phyloP scores from a whole-genome alignment of 1,139 yeast genomes.

The Sugiyamaella japonica region DNA sequence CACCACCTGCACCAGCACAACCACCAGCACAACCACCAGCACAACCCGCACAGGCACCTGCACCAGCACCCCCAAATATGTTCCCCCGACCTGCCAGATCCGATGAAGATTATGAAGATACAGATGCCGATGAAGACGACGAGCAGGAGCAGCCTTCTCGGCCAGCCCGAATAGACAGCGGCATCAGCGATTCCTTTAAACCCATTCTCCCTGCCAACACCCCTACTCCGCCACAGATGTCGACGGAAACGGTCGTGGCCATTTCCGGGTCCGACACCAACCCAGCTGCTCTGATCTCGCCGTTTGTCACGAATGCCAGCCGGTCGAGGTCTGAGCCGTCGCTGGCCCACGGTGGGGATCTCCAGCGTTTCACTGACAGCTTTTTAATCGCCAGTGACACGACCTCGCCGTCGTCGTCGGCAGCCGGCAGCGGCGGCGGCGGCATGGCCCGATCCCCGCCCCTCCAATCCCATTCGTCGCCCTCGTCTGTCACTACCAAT shows the following conservation, averaged over 20 bases:
- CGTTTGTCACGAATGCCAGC: not conserved
- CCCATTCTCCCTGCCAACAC: conserved; percentile 24
- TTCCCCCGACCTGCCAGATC: not conserved
- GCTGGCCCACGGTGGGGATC: conserved; percentile 22
- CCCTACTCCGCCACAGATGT: conserved; percentile 33
- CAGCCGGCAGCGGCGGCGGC: too few species aligned
- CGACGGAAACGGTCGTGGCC: conserved; percentile 33
- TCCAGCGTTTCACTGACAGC: conserved; percentile 16
- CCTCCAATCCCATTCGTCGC: too few species aligned
- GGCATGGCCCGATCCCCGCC: too few species aligned
- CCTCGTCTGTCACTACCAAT: conserved; percentile 50
- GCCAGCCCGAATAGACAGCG: not conserved
- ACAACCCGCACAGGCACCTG: too few species aligned
- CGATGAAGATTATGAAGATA: conserved; percentile 43
- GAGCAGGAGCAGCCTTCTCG: conserved; percentile 12
- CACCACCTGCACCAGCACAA: not conserved
- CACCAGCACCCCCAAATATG: too few species aligned
- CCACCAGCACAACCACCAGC: too few species aligned
- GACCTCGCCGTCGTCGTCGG: too few species aligned
- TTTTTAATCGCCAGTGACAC: not conserved
- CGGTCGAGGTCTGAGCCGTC: too few species aligned
- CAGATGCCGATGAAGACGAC: conserved; percentile 25
- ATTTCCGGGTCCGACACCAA: conserved; percentile 2
- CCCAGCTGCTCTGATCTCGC: not conserved
- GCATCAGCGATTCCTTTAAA: conserved; percentile 9